Evolutionary conservation across 75 land plant genomes (phyloP), one percentile per base, ranked within the genome.

Genomic region (Pseudotsuga menziesii): DNA sequence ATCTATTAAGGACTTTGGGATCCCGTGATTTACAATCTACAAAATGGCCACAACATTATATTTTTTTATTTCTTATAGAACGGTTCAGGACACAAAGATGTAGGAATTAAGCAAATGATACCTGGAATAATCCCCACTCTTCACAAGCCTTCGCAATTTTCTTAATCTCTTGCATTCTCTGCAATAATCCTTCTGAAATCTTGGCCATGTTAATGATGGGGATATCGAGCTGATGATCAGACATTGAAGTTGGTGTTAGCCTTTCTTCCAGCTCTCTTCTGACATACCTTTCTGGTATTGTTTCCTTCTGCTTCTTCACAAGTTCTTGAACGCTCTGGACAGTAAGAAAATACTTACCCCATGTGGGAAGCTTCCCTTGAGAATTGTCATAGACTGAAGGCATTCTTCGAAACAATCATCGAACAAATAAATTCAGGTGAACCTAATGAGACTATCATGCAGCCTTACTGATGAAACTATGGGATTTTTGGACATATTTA

Each of bases 81-180:
- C 54, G 9, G 0, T 9, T 48, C 12, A 48, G 9, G 12, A 48
- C 0, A 48, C 11, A 1, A 8, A 48, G 12, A 48, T 9, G 12
- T 1, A 9, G 12, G 12, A 9, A 9, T 48, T 9, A 2, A 8
- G 9, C 2, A 48, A 48, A 48, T 48, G 54, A 61, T 64, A 32
- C 69, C 69, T 64, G 36, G 17, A 64, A 64, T n/a, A 64, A 64
- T 0, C 69, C 69, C 69, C 69, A 64, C 4, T 64, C 69, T 64
- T 32, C 36, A 64, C 69, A 35, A 16, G 69, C 69, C 69, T 64
- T 35, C 39, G 69, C 69, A 64, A 64, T 64, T 16, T 32, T 64
- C 15, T 35, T 13, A 4, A 64, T 64, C n/a, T 64, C 69, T 64
- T 35, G 17, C 32, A 35, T 6, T 27, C 69, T 64, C 36, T 64